These are phyloP conservation scores for Limnanthes douglasii DNA, from an alignment of 345 rosid species.

Conservation along the genomic window DNA sequence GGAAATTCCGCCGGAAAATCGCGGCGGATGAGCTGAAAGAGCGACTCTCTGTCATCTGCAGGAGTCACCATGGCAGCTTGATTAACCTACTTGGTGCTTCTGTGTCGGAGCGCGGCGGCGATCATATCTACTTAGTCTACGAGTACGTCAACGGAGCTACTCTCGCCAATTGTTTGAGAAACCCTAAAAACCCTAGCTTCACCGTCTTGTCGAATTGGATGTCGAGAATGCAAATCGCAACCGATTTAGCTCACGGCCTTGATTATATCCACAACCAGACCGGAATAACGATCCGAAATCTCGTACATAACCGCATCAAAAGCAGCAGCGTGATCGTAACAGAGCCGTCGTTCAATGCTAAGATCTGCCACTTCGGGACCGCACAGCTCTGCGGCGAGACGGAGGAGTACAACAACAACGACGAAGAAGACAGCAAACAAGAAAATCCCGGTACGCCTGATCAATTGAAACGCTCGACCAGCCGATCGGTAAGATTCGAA, in stretches of 20 bases:
- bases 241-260: conserved; percentile 73
- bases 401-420: conserved; percentile 14
- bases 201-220: conserved; percentile 65
- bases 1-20: conserved; percentile 50
- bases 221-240: conserved; percentile 71
- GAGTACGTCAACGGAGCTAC: conserved; percentile 48
- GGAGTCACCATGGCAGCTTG: conserved; percentile 67
- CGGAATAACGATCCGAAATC: conserved; percentile 32
- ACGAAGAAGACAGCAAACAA: background rate
- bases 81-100: conserved; percentile 59
- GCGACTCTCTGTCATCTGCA: conserved; percentile 37
- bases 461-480: conserved; percentile 17
- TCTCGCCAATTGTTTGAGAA: conserved; percentile 56
- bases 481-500: conserved; percentile 30
- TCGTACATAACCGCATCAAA: conserved; percentile 65
- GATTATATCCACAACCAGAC: conserved; percentile 78
- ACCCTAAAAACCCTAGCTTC: conserved; percentile 39
- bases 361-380: conserved; percentile 72
- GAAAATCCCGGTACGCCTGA: conserved; percentile 9
- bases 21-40: conserved; percentile 22
- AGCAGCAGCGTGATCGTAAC: conserved; percentile 57
- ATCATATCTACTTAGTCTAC: conserved; percentile 59
- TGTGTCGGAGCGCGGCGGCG: conserved; percentile 27
- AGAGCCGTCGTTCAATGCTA: conserved; percentile 48
- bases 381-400: conserved; percentile 73